These are phyloP conservation scores for Trametes elegans DNA, from an alignment of 768 basidiomycete species.

Conservation along the genomic window DNA sequence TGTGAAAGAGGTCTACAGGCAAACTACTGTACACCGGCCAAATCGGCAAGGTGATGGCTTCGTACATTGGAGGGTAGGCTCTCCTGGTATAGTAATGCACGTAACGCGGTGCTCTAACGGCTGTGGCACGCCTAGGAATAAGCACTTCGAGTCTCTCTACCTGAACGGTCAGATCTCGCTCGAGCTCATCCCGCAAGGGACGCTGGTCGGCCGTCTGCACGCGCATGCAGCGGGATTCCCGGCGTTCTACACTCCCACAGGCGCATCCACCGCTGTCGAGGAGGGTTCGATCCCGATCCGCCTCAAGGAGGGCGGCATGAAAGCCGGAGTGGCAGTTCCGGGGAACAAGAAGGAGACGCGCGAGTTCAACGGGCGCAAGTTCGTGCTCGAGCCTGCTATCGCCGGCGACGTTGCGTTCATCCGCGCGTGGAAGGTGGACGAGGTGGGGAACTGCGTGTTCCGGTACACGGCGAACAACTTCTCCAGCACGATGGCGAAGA, in stretches of 20 bases:
- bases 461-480: conserved; percentile 90
- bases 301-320: conserved; percentile 74
- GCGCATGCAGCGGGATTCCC: conserved; percentile 91
- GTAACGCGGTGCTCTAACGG: too few relatives aligned
- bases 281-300: conserved; percentile 74
- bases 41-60: conserved; percentile 80
- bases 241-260: conserved; percentile 92
- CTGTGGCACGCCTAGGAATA: conserved; percentile 54
- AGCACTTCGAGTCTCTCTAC: conserved; percentile 80
- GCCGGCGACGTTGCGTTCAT: conserved; percentile 83
- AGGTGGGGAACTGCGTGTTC: conserved; percentile 89
- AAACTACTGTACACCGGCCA: conserved; percentile 73
- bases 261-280: conserved; percentile 82
- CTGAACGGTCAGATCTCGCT: conserved; percentile 78
- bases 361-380: conserved; percentile 76
- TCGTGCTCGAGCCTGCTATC: conserved; percentile 79
- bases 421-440: conserved; percentile 90
- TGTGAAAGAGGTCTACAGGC: conserved; percentile 40
- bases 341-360: conserved; percentile 77
- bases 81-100: too few relatives aligned
- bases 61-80: conserved; percentile 79
- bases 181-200: conserved; percentile 91
- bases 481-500: conserved; percentile 82
- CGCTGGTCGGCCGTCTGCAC: conserved; percentile 82
- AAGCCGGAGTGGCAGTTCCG: conserved; percentile 63